Evolutionary conservation across 140 eudicot genomes (phyloP), one percentile per base, ranked within the genome.

Genomic region (Anethum foeniculum): DNA sequence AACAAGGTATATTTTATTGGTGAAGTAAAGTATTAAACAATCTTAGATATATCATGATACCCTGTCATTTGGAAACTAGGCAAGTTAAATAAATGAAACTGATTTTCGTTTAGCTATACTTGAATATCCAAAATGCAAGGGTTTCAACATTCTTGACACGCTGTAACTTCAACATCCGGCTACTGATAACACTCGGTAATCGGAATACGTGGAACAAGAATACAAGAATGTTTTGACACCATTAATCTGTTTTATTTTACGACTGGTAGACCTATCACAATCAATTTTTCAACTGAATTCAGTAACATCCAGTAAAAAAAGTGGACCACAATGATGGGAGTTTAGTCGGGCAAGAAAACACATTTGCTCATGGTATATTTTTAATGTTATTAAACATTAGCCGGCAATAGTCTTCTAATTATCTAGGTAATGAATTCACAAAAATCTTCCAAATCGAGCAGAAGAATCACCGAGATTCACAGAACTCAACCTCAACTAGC

Each of bases 401-500:
- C 49, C 28, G 32, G 13, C 12, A 39, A 23, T 39, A 36, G 30
- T 36, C 73, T 32, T 39, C 49, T 72, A 25, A 39, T 72, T 39
- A 41, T 72, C 51, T 21, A 4, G 16, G 28, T 38, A 71, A 36
- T 36, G 49, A 28, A 71, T 72, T 43, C 39, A 76, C 79, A 76
- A 49, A 76, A 49, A 64, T 25, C 39, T 3, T 39, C 36, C 25
- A 60, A n/a, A 16, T 58, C 49, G 28, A 39, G 36, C 18, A 36
- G 27, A 62, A 34, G 7, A 25, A 19, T 38, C 27, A 5, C 14
- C 0, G 9, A 8, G 10, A 23, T n/a, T 4, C 23, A n/a, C 41
- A 46, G 65, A 32, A 39, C 67, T 87, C 84, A 86, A 34, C 81
- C 67, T 87, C 84, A 89, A 34, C 80, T 80, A 74, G 87, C 79